Base-by-base conservation (phyloP, 345 rosid genomes). In the Linum tenue region DNA sequence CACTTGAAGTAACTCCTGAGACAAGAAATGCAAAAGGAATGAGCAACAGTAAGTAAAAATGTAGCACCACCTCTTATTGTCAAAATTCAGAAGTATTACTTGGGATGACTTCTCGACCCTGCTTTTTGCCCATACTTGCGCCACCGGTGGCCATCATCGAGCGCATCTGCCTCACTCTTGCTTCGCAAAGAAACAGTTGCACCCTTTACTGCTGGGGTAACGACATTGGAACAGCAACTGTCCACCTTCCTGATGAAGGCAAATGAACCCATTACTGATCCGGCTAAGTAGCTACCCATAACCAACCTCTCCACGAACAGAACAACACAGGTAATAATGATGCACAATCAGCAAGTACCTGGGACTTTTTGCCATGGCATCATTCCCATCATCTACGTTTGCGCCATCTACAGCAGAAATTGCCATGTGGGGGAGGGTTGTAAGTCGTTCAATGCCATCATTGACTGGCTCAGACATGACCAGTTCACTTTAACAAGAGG, bases 81-180 rank as follows among this genome's bases (percentile, higher is more conserved):
- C 53, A 48, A 48, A 48, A 2, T 22, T 48, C 11, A 48, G 14
- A 48, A 1, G 2, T 0, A 48, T 12, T 51, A 81, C 85, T 80
- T 81, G 50, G 76, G 79, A 66, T 78, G 75, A 64, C 74, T 78
- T 62, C 76, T 76, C 59, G 78, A 78, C 22, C 78, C 82, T 64
- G 77, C 72, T 64, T 81, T 81, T 61, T 81, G 85, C 55, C 82
- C 85, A 41, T 81, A 81, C 64, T 81, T 81, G 55, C 80, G 63
- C 85, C 85, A 81, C 31, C 78, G 68, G 65, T 73, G 76, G 40
- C 85, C 85, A 64, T 81, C 85, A 65, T 78, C 82, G 67, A 81
- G 85, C 63, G 78, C 71, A 78, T 81, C 82, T 64, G 76, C 79
- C 36, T 35, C 78, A 69, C 85, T 81, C 43, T 73, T 78, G 0